Evolutionary conservation across 768 basidiomycete genomes (phyloP).

Genomic region (Exsudoporus frostii): DNA sequence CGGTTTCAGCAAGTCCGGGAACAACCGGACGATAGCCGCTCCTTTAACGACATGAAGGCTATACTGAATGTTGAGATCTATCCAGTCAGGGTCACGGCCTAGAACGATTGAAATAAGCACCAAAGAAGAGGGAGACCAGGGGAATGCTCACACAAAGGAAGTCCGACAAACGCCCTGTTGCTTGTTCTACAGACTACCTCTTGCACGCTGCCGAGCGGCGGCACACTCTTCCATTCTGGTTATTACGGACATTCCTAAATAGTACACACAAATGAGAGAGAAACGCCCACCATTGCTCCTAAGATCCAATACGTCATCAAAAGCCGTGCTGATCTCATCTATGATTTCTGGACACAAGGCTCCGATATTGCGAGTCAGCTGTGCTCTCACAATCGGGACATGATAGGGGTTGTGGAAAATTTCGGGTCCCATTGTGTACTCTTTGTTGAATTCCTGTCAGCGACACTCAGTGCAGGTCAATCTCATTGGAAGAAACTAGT

Average conservation of each 20-base stretch:
- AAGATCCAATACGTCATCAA: conserved; percentile 27
- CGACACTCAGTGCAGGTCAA: neutral
- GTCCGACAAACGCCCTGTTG: neutral
- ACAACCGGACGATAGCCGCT: too few relatives aligned
- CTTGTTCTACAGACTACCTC: conserved; percentile 29
- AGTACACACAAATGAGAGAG: neutral
- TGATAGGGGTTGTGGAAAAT: conserved; percentile 30
- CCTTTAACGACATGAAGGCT: too few relatives aligned
- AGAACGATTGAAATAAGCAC: too few relatives aligned
- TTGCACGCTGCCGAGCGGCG: conserved; percentile 13
- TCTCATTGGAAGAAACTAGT: neutral
- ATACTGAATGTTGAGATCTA: too few relatives aligned
- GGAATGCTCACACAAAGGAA: too few relatives aligned
- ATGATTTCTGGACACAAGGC: conserved; percentile 38
- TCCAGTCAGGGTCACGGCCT: too few relatives aligned
- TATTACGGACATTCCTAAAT: neutral
- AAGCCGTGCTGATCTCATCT: conserved; percentile 41
- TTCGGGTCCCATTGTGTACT: conserved; percentile 38
- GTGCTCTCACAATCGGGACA: neutral
- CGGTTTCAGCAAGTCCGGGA: too few relatives aligned
- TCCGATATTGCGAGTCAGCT: conserved; percentile 38
- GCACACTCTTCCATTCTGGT: conserved; percentile 40
- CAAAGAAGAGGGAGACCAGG: too few relatives aligned
- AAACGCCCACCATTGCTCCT: conserved; percentile 4
- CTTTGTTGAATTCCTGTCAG: conserved; percentile 30